A percentile compares a stretch with the other conserved stretches of the same genome.
Conservation (phyloP, 768 basidiomycete genomes). For the Rhizopogon vulgaris region DNA sequence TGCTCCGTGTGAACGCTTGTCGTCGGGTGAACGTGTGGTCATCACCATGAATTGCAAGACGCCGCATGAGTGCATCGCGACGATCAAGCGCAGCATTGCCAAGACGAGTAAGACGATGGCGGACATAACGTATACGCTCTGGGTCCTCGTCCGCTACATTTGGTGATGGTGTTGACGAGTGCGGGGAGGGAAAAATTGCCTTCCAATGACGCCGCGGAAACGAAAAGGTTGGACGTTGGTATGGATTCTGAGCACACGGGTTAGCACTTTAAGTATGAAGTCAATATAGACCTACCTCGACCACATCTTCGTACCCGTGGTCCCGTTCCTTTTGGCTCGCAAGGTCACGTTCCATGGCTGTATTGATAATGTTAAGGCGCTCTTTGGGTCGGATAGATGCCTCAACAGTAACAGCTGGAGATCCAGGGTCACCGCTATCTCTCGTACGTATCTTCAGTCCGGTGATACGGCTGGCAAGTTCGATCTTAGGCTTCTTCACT, state of each 20-base stretch:
- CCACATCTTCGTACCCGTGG: slow-evolving; percentile 79
- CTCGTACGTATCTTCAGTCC: slow-evolving; percentile 49
- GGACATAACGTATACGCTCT: slow-evolving; percentile 34
- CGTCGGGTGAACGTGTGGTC: slow-evolving; percentile 1
- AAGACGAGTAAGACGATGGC: slow-evolving; percentile 76
- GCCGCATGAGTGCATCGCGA: slow-evolving; percentile 31
- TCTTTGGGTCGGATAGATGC: slow-evolving; percentile 58
- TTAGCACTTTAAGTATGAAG: slow-evolving; percentile 1
- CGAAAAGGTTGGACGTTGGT: slow-evolving; percentile 55
- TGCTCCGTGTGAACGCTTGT: slow-evolving; percentile 15
- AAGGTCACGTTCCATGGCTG: slow-evolving; percentile 56
- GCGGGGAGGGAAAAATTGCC: slow-evolving; percentile 39
- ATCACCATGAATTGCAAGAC: slow-evolving; percentile 16
- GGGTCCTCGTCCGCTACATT: slow-evolving; percentile 10
- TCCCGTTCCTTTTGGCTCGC: slow-evolving; percentile 65
- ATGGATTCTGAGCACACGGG: slow-evolving; percentile 47
- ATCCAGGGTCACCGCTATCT: slow-evolving; percentile 34
- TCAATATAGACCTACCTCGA: slow-evolving; percentile 53
- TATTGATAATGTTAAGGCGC: slow-evolving; percentile 47
- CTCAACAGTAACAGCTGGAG: slow-evolving; percentile 37
- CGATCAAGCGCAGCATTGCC: slow-evolving; percentile 78
- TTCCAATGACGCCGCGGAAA: slow-evolving; percentile 65
- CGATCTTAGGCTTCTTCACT: slow-evolving; percentile 49
- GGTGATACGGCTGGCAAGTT: slow-evolving; percentile 34
- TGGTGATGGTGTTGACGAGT: slow-evolving; percentile 21